These are phyloP conservation scores for Gaillardinia entomophila DNA, from an alignment of 805 yeast species.

Conservation along the genomic window DNA sequence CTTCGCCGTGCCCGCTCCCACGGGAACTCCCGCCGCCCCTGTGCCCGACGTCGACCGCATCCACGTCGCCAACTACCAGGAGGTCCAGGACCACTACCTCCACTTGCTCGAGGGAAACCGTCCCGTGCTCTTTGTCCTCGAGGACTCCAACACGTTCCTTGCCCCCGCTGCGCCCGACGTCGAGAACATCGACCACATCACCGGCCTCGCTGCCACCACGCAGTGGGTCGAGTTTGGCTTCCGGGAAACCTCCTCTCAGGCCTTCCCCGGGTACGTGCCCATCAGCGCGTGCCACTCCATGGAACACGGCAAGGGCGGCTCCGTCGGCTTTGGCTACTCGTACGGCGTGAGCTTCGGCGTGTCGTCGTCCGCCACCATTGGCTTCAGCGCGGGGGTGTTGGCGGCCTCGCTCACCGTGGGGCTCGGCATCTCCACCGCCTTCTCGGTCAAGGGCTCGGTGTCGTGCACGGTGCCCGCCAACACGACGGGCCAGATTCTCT, in stretches of 20 bases:
- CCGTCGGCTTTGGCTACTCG: constrained; percentile 4
- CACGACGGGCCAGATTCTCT: neutral
- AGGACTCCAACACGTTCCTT: constrained; percentile 1
- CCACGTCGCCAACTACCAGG: neutral
- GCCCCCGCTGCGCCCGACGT: neutral
- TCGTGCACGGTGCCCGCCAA: neutral
- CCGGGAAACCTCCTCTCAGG: constrained; percentile 1
- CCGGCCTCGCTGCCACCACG: no score
- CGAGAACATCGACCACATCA: no score
- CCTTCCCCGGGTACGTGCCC: constrained; percentile 7
- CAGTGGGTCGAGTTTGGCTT: constrained; percentile 10
- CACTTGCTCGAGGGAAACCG: neutral
- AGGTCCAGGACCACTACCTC: neutral
- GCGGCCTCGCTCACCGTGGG: neutral
- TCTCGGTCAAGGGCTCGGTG: neutral
- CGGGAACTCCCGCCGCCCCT: neutral
- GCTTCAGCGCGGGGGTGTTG: neutral
- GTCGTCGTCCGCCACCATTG: neutral
- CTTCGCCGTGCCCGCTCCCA: neutral
- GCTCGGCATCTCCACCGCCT: neutral
- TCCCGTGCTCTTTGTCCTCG: constrained; percentile 1
- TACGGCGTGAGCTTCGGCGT: neutral
- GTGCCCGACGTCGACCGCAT: neutral
- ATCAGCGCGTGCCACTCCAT: constrained; percentile 10
- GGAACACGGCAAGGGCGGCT: constrained; percentile 9